Conservation (phyloP, 1,284 basidiomycete species). For the Fomitopsis schrenkii region DNA sequence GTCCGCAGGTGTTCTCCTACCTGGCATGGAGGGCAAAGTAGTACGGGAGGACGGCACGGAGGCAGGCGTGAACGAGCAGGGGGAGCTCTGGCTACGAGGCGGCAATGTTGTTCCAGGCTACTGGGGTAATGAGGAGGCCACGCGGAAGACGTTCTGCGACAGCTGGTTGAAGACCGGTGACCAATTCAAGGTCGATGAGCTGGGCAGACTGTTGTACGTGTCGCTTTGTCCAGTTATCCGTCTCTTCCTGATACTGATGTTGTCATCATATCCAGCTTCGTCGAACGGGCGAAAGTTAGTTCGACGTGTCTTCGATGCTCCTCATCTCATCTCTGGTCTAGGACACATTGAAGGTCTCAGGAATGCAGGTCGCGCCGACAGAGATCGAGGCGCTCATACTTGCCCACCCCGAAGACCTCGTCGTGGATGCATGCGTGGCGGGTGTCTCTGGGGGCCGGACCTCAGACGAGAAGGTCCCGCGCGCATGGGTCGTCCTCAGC, state of each 20-base stretch:
- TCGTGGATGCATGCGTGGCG: conserved; percentile 61
- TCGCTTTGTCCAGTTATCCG: not conserved
- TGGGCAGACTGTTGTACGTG: conserved; percentile 63
- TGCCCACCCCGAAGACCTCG: conserved; percentile 51
- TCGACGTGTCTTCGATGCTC: not conserved
- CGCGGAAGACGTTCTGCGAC: conserved; percentile 55
- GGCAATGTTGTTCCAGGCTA: conserved; percentile 60
- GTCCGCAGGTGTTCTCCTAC: conserved; percentile 54
- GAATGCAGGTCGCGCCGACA: conserved; percentile 68
- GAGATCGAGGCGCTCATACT: conserved; percentile 67
- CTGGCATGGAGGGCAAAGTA: conserved; percentile 60
- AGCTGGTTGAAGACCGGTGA: conserved; percentile 78
- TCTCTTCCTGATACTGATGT: not conserved
- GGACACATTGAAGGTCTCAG: conserved; percentile 73
- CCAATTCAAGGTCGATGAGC: conserved; percentile 52
- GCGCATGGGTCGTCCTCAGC: conserved; percentile 72
- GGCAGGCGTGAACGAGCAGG: conserved; percentile 51
- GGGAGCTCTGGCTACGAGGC: conserved; percentile 60
- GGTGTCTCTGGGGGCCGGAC: conserved; percentile 67
- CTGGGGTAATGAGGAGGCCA: conserved; percentile 65
- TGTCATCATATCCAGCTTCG: conserved; percentile 37
- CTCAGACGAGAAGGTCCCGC: conserved; percentile 62
- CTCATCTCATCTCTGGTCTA: conserved; percentile 19
- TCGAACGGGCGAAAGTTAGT: conserved; percentile 53
- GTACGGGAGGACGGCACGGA: conserved; percentile 57